Evolutionary conservation across 116 monocot species (phyloP).

Genomic region (Iris pallida): DNA sequence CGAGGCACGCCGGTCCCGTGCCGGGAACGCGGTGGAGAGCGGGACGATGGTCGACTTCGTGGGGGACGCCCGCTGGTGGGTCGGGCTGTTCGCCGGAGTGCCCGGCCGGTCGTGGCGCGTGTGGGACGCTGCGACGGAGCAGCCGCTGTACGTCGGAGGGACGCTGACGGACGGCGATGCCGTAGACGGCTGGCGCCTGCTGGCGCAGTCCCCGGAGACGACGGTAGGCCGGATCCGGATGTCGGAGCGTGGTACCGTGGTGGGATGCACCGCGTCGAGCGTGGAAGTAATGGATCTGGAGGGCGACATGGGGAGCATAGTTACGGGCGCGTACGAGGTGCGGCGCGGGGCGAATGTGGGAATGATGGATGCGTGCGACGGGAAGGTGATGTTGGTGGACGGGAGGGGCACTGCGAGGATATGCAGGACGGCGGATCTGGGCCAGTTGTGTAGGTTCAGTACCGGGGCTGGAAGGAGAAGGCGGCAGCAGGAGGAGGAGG

Average conservation of each 20-base stretch:
- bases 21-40: slow-evolving; percentile 51
- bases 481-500: neutral
- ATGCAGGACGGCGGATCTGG: slow-evolving; percentile 29
- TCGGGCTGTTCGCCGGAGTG: slow-evolving; percentile 79
- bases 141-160: slow-evolving; percentile 44
- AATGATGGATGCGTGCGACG: slow-evolving; percentile 42
- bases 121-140: slow-evolving; percentile 58
- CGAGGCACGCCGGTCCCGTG: slow-evolving; percentile 31
- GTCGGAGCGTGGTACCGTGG: slow-evolving; percentile 11
- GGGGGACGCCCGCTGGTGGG: slow-evolving; percentile 40
- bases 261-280: slow-evolving; percentile 26
- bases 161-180: slow-evolving; percentile 49
- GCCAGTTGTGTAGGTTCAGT: slow-evolving; percentile 46
- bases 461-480: slow-evolving; percentile 11
- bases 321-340: slow-evolving; percentile 2
- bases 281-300: slow-evolving; percentile 22
- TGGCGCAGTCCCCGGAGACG: slow-evolving; percentile 32
- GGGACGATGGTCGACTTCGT: slow-evolving; percentile 66
- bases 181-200: slow-evolving; percentile 61
- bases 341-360: slow-evolving; percentile 21
- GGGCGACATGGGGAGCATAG: neutral
- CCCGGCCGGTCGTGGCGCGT: slow-evolving; percentile 68
- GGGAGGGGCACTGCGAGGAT: slow-evolving; percentile 21
- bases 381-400: slow-evolving; percentile 49
- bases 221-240: slow-evolving; percentile 41